Conservation (phyloP, 768 basidiomycete species). For the Royoungia palumana region DNA sequence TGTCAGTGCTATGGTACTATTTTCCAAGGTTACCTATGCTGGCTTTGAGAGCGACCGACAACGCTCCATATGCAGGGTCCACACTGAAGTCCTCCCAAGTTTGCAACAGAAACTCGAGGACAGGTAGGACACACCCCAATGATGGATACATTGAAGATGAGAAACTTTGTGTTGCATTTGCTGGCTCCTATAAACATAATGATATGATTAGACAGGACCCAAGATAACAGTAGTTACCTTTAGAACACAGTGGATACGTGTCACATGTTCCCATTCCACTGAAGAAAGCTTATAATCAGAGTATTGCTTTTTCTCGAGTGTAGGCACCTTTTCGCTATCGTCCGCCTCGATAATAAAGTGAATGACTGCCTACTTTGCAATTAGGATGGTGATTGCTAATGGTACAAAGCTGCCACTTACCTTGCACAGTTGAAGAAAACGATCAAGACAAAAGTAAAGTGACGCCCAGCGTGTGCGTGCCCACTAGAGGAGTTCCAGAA, state of each 20-base stretch:
- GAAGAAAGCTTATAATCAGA: background rate
- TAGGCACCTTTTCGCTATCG: too few species aligned
- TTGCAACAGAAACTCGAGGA: background rate
- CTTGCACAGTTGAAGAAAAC: background rate
- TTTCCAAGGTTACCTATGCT: background rate
- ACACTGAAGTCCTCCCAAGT: background rate
- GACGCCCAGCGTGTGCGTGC: background rate
- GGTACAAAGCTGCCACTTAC: too few species aligned
- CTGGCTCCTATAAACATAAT: background rate
- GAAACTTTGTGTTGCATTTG: background rate
- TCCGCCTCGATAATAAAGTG: too few species aligned
- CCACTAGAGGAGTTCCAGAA: background rate
- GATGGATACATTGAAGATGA: too few species aligned
- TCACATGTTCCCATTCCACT: background rate
- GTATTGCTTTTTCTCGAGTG: background rate
- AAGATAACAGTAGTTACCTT: background rate
- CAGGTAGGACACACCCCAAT: background rate
- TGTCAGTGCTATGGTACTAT: background rate
- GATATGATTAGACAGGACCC: background rate
- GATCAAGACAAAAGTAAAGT: background rate
- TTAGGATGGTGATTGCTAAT: too few species aligned
- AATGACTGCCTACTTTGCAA: too few species aligned
- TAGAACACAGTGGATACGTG: background rate
- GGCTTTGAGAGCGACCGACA: background rate
- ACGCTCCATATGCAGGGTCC: too few species aligned